phyloP scores from a whole-genome alignment of 2,329 filamentous ascomycete species.

The Aureobasidium lini region DNA sequence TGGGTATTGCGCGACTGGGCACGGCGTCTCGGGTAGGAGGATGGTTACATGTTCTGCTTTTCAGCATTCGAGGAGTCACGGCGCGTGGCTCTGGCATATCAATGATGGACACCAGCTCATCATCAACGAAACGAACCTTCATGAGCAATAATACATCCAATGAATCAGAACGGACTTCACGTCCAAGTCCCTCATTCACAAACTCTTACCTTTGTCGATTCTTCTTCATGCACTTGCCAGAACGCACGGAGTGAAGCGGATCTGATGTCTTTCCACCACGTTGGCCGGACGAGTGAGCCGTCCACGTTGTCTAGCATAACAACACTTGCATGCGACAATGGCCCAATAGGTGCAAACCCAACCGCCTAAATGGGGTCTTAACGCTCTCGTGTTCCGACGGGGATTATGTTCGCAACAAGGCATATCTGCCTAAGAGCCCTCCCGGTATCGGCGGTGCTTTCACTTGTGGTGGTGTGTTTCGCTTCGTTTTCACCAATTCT shows the following conservation, averaged over 20 bases:
- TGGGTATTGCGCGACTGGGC: slow-evolving; percentile 3
- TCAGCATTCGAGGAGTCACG: slow-evolving; percentile 8
- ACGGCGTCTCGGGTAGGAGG: slow-evolving; percentile 8
- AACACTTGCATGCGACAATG: not conserved
- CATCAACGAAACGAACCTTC: slow-evolving; percentile 1
- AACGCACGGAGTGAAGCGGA: too few species aligned
- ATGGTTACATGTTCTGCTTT: not conserved
- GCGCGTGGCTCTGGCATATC: not conserved
- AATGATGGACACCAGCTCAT: not conserved
- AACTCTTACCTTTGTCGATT: not conserved
- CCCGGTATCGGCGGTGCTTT: not conserved
- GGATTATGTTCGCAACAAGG: not conserved
- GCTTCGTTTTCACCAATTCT: not conserved
- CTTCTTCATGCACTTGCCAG: too few species aligned
- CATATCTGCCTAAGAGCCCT: not conserved
- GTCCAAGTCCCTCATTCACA: not conserved
- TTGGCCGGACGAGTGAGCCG: too few species aligned
- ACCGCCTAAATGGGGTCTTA: not conserved
- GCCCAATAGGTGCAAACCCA: too few species aligned
- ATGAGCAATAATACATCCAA: not conserved
- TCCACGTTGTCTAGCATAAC: too few species aligned
- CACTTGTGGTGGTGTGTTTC: not conserved
- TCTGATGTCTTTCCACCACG: too few species aligned
- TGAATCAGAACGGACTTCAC: not conserved
- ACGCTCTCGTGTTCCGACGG: not conserved